phyloP scores from a whole-genome alignment of 2,329 filamentous ascomycete genomes.

The Mycosphaerella arachidis region DNA sequence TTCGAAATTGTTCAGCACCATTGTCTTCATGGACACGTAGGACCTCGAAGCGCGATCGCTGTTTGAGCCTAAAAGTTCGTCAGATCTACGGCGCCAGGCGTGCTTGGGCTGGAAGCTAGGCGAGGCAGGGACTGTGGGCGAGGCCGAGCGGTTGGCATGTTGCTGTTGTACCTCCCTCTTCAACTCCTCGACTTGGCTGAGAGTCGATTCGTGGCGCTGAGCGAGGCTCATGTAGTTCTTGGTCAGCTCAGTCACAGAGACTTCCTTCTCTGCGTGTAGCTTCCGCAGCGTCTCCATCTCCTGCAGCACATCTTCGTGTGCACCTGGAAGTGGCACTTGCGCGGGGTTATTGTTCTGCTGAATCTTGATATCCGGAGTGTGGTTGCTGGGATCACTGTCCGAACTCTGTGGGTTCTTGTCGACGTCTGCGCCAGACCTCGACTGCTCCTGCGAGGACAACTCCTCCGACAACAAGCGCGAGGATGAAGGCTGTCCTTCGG shows the following conservation, averaged over 20 bases:
- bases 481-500: slow-evolving; percentile 62
- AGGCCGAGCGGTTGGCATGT: slow-evolving; percentile 24
- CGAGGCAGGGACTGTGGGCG: slow-evolving; percentile 23
- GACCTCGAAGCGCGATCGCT: slow-evolving; percentile 90
- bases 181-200: slow-evolving; percentile 84
- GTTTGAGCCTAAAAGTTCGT: slow-evolving; percentile 26
- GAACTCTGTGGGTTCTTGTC: slow-evolving; percentile 12
- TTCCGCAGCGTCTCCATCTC: slow-evolving; percentile 69
- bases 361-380: not conserved
- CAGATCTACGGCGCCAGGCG: slow-evolving; percentile 49
- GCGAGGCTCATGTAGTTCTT: slow-evolving; percentile 80
- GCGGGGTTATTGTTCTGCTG: slow-evolving; percentile 7
- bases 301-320: slow-evolving; percentile 56
- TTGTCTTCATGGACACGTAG: slow-evolving; percentile 81
- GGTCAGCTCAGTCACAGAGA: slow-evolving; percentile 66
- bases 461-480: slow-evolving; percentile 92
- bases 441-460: slow-evolving; percentile 80
- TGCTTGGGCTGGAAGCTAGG: slow-evolving; percentile 46
- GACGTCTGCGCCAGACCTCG: slow-evolving; percentile 42
- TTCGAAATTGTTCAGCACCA: slow-evolving; percentile 83
- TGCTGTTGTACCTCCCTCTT: slow-evolving; percentile 79
- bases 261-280: slow-evolving; percentile 71
- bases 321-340: slow-evolving; percentile 32
- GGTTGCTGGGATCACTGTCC: slow-evolving; percentile 9
- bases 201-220: slow-evolving; percentile 71